Base-by-base conservation (phyloP, 495 filamentous ascomycete genomes). In the Xylaria acuta region DNA sequence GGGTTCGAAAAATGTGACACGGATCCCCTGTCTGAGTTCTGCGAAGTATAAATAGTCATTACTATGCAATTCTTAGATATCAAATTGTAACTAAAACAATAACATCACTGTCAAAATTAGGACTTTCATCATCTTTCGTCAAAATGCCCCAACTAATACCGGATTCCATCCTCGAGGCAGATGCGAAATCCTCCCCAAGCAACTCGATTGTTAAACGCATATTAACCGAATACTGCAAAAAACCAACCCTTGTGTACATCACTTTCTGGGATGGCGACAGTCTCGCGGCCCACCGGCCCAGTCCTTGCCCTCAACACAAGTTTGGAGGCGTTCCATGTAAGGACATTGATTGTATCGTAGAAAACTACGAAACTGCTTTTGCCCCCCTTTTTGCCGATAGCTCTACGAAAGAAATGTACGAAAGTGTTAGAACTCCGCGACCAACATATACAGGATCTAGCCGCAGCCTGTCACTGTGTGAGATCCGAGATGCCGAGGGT, bases 351-450 rank as follows among this genome's bases (percentile, higher is more conserved):
- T 67, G 64, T 40, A 22, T 36, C 6, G 18, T 67, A 4, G 64
- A 67, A 53, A 67, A 53, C 45, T 67, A 53, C 20, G 16, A 66
- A 22, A 49, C 64, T 12, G 64, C 43, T 14, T 51, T 66, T 14
- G 41, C 64, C 8, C 45, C 30, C 7, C 43, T 51, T 51, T 27
- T 66, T 12, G 41, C 43, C 27, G 6, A 14, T 14, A 20, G 18
- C 12, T 2, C 6, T 2, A 51, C 30, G 3, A 49, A n/a, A 27
- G 12, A 1, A 4, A 1, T 66, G 9, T 34, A 32, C 38, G 32
- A 67, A 27, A 53, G 20, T 4, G 9, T 38, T 14, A 45, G 32
- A 16, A 36, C 27, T n/a, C 63, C 5, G 41, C 40, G n/a, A 30
- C 4, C 36, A 25, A 8, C 22, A 16, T 5, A 22, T 38, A 22